Conservation (phyloP, 1,284 basidiomycete genomes). For the Neotropicomus parvogracilis region DNA sequence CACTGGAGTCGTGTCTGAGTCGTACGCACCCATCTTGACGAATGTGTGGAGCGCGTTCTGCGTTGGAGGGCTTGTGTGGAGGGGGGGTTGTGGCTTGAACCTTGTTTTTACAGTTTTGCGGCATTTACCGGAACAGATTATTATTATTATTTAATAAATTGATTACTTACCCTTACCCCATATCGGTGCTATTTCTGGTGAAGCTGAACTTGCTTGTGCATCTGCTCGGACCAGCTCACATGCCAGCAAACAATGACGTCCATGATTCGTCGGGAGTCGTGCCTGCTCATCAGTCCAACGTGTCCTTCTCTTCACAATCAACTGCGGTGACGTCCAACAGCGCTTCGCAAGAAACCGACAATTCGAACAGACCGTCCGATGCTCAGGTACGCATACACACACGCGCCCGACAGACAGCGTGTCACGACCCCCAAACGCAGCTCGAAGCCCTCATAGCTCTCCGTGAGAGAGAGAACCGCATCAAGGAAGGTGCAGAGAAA, state of each 20-base stretch:
- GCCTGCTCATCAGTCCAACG: constrained; percentile 23
- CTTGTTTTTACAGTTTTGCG: constrained; percentile 34
- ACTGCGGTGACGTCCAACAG: constrained; percentile 26
- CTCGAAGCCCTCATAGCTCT: constrained; percentile 62
- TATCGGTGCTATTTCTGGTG: too few relatives aligned
- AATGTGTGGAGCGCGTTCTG: constrained; percentile 26
- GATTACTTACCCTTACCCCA: too few relatives aligned
- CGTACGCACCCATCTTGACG: constrained; percentile 35
- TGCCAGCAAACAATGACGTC: constrained; percentile 30
- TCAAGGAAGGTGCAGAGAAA: constrained; percentile 84
- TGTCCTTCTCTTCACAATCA: constrained; percentile 34
- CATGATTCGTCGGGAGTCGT: constrained; percentile 25
- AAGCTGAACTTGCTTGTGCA: not conserved
- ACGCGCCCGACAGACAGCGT: not conserved
- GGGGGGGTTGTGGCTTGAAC: constrained; percentile 33
- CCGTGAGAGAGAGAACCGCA: constrained; percentile 69
- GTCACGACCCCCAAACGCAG: constrained; percentile 37
- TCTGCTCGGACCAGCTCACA: constrained; percentile 13
- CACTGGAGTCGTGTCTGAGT: not conserved
- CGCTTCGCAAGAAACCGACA: constrained; percentile 25
- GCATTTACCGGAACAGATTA: constrained; percentile 17
- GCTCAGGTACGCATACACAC: constrained; percentile 30
- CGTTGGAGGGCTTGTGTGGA: not conserved
- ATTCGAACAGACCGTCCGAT: constrained; percentile 23
- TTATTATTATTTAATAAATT: constrained; percentile 11